Evolutionary conservation across 2,329 filamentous ascomycete genomes (phyloP), one percentile per base, ranked within the genome.

Genomic region (Pseudogymnoascus sp.): DNA sequence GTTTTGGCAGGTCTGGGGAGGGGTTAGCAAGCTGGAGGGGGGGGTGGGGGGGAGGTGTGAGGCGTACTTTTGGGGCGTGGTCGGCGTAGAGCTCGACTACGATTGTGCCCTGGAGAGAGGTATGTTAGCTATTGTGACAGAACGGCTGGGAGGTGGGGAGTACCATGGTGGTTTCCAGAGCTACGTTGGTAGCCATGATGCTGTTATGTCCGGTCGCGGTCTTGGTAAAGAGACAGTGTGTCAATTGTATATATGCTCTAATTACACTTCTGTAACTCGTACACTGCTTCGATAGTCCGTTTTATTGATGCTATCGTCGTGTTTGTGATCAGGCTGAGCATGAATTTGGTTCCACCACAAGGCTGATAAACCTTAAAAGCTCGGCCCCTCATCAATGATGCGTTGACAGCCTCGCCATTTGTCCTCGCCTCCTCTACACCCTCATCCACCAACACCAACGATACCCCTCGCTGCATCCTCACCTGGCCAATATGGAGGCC

Each of bases 131-230:
- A 47, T 13, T 44, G 42, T 23, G 19, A 44, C 19, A 57, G 57
- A 17, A 21, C 28, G 60, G 21, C 64, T 40, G 38, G 13, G 19
- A 35, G 19, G 11, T 21, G 19, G 36, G 35, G n/a, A 40, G 23
- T 80, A 90, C 92, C 88, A 96, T 91, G 63, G 88, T 87, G 64
- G 93, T 97, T 69, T 96, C 90, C 61, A 97, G 83, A 9, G 87
- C 79, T 65, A 97, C 84, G 70, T 90, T 86, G 65, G 89, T 92
- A 28, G 89, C 81, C 90, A 95, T 93, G 60, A 42, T 44, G 36
- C n/a, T 4, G 33, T 13, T 44, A 15, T 44, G 19, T 23, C 23
- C 11, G 4, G 6, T 44, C 42, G 42, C 42, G 42, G 42, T 44
- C 42, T 44, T 44, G 19, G 19, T 44, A 3, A 23, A 23, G 19